Conservation (phyloP, 257 asterid genomes). For the Solanum chiquidenum region DNA sequence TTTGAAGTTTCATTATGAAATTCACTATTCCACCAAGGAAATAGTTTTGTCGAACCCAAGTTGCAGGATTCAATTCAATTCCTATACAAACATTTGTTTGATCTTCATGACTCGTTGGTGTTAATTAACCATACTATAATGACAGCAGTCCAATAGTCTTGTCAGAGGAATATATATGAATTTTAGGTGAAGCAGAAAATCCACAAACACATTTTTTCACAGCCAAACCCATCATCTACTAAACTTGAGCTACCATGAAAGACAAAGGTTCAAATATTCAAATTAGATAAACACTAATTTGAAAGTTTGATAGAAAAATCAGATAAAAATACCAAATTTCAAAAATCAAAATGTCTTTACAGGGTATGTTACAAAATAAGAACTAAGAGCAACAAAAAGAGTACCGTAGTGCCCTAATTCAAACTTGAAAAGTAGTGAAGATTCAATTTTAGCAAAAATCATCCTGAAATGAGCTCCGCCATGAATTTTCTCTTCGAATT, state of each 20-base stretch:
- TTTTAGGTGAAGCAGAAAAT: too few species aligned
- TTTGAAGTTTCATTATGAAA: neutral
- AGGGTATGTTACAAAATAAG: neutral
- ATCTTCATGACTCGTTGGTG: too few species aligned
- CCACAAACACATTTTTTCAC: too few species aligned
- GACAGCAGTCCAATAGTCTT: neutral
- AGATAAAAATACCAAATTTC: too few species aligned
- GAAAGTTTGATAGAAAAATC: neutral
- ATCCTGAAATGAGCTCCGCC: neutral
- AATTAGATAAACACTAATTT: neutral
- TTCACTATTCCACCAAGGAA: neutral
- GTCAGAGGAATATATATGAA: too few species aligned
- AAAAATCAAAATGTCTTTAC: too few species aligned
- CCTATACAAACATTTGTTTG: neutral
- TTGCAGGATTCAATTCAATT: neutral
- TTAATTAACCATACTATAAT: neutral
- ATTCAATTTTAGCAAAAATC: neutral
- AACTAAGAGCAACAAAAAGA: neutral
- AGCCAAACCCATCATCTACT: neutral
- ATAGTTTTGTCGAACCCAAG: neutral
- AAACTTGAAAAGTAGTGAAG: neutral
- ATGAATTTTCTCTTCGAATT: neutral
- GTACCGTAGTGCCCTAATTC: neutral
- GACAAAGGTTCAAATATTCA: too few species aligned
- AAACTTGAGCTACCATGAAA: neutral